Base-by-base conservation (phyloP, 2,329 filamentous ascomycete species). In the Alternaria incomplexa region DNA sequence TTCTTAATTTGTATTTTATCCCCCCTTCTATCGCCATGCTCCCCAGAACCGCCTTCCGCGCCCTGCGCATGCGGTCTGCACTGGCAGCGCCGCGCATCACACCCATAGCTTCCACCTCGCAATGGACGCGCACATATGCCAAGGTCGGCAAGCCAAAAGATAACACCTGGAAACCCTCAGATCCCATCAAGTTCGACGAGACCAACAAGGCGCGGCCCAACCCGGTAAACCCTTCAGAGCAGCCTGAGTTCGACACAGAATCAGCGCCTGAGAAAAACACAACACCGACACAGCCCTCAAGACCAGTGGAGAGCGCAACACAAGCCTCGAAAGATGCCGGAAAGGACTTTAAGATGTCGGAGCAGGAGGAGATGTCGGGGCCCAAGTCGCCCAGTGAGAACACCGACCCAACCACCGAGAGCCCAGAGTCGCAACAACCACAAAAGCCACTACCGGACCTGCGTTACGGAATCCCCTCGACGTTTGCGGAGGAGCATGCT, bases 381-480 rank as follows among this genome's bases (percentile, higher is more conserved):
- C 70, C 77, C 64, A 77, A 68, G 69, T 73, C 70, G 60, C 73
- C 73, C 73, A 52, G 67, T 40, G 69, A 71, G 22, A 79, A 83
- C 63, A 80, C 77, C 25, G 73, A 78, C 43, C 69, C 81, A 62
- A 73, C 78, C 53, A 73, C 81, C 58, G 80, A 83, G 46, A 80
- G 83, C 55, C 57, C 68, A 43, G 63, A 68, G 43, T 45, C 62
- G 54, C 80, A 86, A 69, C 84, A 88, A 23, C 84, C 87, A 56
- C 77, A 75, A 15, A 86, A 90, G 73, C 90, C 92, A 56, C 87
- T 97, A 12, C 95, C 95, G 56, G 94, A 98, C 77, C 85, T 98
- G 47, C 96, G 93, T n/a, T 90, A 95, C 75, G 95, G 95, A 67
- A 97, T 98, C 66, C 95, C 95, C 0, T 97, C 94, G 2, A 97